Base-by-base conservation (phyloP, 2,329 filamentous ascomycete species). In the Aspergillus quadrilineatus region DNA sequence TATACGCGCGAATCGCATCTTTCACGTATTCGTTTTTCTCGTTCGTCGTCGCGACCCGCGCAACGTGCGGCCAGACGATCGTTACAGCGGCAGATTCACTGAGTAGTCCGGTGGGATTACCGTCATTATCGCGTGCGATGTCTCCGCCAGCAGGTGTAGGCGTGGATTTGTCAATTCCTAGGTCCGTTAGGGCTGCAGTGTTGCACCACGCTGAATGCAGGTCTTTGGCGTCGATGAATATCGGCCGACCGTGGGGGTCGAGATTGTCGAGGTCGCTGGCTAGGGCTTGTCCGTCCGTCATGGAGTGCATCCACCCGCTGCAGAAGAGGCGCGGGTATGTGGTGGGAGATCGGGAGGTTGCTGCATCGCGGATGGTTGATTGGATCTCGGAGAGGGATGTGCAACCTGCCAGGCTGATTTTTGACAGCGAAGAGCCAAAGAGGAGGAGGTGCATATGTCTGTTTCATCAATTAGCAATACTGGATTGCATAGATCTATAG, bases 171-270 rank as follows among this genome's bases (percentile, higher is more conserved):
- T 74, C 63, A 4, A 79, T 66, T 9, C 69, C 70, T 60, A 81
- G 71, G 62, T 81, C 79, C 49, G 66, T 49, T 29, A 82, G 64
- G 1, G 78, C 79, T 3, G 78, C 69, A 37, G 67, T 75, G 59
- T 79, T 81, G 63, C 78, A 80, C 79, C 79, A 82, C 2, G 74
- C 74, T 0, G 77, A 80, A 62, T 81, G 79, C 14, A 81, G 67
- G 57, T 80, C 78, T 49, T 79, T 77, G 3, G 77, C 70, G 47
- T 80, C 76, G 50, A 81, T 77, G 60, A 75, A 80, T 50, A 81
- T 79, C 0, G 79, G 78, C 22, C 78, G 70, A 1, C 70, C 63
- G 58, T 43, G 41, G 9, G 41, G 41, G 17, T 80, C 78, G 15
- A 81, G 63, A 54, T 79, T 77, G 55, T 81, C 79, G 8, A 81